phyloP scores from a whole-genome alignment of 257 asterid species.

The Ajuga chamaepitys region DNA sequence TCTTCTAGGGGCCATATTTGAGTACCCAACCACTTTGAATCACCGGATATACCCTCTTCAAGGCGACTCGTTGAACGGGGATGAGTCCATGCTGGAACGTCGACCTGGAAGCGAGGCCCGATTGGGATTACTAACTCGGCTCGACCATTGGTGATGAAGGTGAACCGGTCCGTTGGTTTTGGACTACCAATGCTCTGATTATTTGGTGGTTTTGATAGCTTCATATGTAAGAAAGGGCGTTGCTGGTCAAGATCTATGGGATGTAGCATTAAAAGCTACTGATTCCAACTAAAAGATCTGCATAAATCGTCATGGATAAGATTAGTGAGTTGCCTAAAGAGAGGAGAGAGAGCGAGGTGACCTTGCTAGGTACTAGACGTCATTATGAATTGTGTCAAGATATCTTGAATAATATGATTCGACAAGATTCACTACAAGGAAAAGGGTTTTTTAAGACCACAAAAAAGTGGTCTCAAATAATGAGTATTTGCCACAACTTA shows the following conservation, averaged over 20 bases:
- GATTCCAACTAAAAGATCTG: slow-evolving; percentile 5
- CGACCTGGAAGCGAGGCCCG: slow-evolving; percentile 31
- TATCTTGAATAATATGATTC: too few species aligned
- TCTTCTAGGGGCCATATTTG: slow-evolving; percentile 16
- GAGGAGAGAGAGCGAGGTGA: too few species aligned
- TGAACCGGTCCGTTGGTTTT: slow-evolving; percentile 7
- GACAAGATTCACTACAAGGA: too few species aligned
- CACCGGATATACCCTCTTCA: background rate
- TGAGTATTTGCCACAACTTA: too few species aligned
- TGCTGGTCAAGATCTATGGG: background rate
- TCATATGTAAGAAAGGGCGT: background rate
- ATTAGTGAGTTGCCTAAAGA: background rate
- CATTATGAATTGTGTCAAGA: too few species aligned
- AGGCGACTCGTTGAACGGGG: background rate
- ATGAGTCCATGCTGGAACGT: slow-evolving; percentile 17
- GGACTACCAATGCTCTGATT: background rate
- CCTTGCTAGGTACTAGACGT: too few species aligned
- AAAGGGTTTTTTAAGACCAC: too few species aligned
- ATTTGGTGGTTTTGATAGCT: background rate
- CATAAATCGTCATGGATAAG: background rate
- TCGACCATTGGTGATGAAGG: slow-evolving; percentile 19
- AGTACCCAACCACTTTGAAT: slow-evolving; percentile 17
- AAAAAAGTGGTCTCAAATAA: too few species aligned
- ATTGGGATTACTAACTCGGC: slow-evolving; percentile 15
- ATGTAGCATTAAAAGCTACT: background rate